Base-by-base conservation (phyloP, 202 grass and related monocot genomes). In the Alloteropsis angusta region DNA sequence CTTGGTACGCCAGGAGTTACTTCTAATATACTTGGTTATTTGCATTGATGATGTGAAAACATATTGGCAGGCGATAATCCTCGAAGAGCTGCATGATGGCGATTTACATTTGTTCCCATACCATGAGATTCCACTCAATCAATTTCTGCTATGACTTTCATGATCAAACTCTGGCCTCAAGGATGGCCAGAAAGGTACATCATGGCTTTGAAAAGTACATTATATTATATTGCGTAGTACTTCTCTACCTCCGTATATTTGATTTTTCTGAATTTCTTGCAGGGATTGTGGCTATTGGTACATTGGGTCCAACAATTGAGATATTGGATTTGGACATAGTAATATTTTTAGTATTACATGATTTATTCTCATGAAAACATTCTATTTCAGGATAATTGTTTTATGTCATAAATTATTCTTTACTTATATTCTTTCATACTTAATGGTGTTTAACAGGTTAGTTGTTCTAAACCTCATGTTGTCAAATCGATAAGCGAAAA, bases 311-410 rank as follows among this genome's bases (percentile, higher is more conserved):
- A 65, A 78, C 84, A 81, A 97, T 97, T 66, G 93, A 93, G 82
- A 85, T 97, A 74, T 97, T 88, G 90, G 86, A 97, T 35, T 74
- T 97, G 71, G 90, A 97, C 81, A 85, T 93, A 28, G 93, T 97
- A 93, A 47, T 80, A 62, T 55, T 67, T 62, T 46, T 19, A 62
- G 7, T 60, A 53, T 37, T 71, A 76, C 74, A 25, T 0, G 12
- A 4, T 37, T 10, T 76, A 38, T 28, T 75, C 62, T 49, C 39
- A 66, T 80, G 23, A 65, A 42, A 71, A 30, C 1, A 30, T 1
- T 30, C 28, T 30, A 30, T 30, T 36, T 36, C 35, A 36, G 3
- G 35, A 36, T 2, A 36, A 36, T 36, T 36, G 35, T 36, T 36
- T 36, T 6, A 36, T 77, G 22, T 66, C 37, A 35, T 0, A 9